Evolutionary conservation across 1,284 basidiomycete genomes (phyloP).

Genomic region (Mycosarcoma mackinlayi): DNA sequence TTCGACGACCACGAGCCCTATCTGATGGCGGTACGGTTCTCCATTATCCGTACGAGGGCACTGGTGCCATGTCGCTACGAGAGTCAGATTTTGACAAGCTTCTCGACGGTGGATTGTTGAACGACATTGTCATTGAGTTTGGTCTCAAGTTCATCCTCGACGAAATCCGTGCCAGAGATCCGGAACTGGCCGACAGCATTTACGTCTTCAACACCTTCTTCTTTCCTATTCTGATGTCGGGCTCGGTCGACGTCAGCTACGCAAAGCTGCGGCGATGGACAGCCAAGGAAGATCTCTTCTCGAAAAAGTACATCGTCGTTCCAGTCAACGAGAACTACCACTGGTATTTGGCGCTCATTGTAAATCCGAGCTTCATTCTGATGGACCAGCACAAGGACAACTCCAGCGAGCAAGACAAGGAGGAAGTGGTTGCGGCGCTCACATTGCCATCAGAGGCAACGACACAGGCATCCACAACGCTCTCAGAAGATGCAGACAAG

Average conservation of each 20-base stretch:
- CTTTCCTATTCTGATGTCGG: constrained; percentile 88
- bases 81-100: constrained; percentile 52
- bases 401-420: constrained; percentile 26
- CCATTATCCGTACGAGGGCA: constrained; percentile 52
- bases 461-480: background rate
- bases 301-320: constrained; percentile 89
- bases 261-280: constrained; percentile 94
- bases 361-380: constrained; percentile 74
- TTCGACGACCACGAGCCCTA: background rate
- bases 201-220: constrained; percentile 98
- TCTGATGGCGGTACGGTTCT: constrained; percentile 30
- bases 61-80: constrained; percentile 51
- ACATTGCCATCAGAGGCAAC: background rate
- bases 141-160: constrained; percentile 80
- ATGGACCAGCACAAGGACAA: constrained; percentile 7
- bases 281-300: constrained; percentile 83
- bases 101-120: constrained; percentile 71
- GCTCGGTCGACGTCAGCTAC: constrained; percentile 74
- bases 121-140: constrained; percentile 95
- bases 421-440: constrained; percentile 16
- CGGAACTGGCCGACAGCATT: constrained; percentile 77
- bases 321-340: constrained; percentile 97
- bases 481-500: background rate
- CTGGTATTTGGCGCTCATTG: constrained; percentile 96
- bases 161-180: constrained; percentile 69